These are phyloP conservation scores for Sclerotinia sclerotiorum DNA, from an alignment of 2,329 filamentous ascomycete genomes.

Conservation along the genomic window DNA sequence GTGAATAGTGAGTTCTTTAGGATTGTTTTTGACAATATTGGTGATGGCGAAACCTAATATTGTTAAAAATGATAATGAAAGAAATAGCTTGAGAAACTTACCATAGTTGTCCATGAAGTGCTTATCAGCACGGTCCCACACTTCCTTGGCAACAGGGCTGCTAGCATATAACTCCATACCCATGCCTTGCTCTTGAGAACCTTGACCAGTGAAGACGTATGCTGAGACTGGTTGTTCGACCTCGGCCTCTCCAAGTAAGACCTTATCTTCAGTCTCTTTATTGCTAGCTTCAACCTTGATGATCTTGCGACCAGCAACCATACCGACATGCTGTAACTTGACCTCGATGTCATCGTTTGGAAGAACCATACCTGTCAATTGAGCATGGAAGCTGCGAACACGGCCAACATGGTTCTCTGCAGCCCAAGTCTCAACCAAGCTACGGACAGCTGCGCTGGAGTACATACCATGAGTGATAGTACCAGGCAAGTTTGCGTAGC, in stretches of 20 bases:
- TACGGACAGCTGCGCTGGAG: slow-evolving; percentile 93
- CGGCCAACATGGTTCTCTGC: slow-evolving; percentile 98
- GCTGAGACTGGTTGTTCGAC: slow-evolving; percentile 96
- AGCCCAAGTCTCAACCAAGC: slow-evolving; percentile 96
- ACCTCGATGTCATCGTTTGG: slow-evolving; percentile 95
- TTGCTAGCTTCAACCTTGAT: slow-evolving; percentile 98
- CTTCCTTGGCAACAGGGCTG: slow-evolving; percentile 91
- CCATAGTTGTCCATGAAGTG: slow-evolving; percentile 99
- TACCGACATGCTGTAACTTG: slow-evolving; percentile 92
- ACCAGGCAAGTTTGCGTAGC: slow-evolving; percentile 90
- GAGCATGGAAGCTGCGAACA: slow-evolving; percentile 95
- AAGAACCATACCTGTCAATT: slow-evolving; percentile 96
- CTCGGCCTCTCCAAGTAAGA: slow-evolving; percentile 91
- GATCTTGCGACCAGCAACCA: slow-evolving; percentile 98
- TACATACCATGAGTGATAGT: slow-evolving; percentile 99
- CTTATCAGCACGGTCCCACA: slow-evolving; percentile 96
- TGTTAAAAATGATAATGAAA: slow-evolving; percentile 34
- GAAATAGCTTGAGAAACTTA: slow-evolving; percentile 47
- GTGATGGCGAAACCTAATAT: slow-evolving; percentile 83
- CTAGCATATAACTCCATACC: slow-evolving; percentile 97
- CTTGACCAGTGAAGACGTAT: slow-evolving; percentile 97
- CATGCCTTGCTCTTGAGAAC: slow-evolving; percentile 99
- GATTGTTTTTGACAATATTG: slow-evolving; percentile 99
- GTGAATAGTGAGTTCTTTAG: slow-evolving; percentile 96
- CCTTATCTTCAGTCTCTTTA: slow-evolving; percentile 94